Evolutionary conservation across 1,284 basidiomycete genomes (phyloP).

Genomic region (Blastosporella zonata): DNA sequence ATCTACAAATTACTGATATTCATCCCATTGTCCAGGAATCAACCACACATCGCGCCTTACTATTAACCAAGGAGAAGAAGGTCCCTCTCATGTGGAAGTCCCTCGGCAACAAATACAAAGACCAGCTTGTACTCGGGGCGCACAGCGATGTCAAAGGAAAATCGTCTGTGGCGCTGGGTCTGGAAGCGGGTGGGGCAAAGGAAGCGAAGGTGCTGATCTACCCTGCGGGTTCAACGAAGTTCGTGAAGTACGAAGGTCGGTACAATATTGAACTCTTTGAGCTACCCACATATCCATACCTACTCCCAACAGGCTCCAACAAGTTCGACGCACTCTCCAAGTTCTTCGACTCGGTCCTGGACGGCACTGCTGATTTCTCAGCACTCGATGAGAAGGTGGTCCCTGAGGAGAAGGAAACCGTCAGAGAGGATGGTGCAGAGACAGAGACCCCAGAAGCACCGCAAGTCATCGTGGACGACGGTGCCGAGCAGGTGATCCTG

Average conservation of each 20-base stretch:
- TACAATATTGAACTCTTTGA: too few species aligned
- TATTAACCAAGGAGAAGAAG: slow-evolving; percentile 74
- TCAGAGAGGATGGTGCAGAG: too few species aligned
- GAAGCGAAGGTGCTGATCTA: slow-evolving; percentile 67
- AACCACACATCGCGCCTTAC: slow-evolving; percentile 63
- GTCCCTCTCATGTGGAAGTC: slow-evolving; percentile 86
- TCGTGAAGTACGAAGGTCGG: slow-evolving; percentile 60
- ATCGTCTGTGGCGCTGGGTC: slow-evolving; percentile 53
- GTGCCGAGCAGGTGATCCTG: too few species aligned
- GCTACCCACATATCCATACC: too few species aligned
- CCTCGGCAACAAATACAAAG: slow-evolving; percentile 71
- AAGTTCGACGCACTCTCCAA: slow-evolving; percentile 65
- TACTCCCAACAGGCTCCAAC: slow-evolving; percentile 43
- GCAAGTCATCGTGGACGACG: slow-evolving; percentile 52
- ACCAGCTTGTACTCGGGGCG: slow-evolving; percentile 64
- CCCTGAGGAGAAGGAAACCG: slow-evolving; percentile 39
- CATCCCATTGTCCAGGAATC: too few species aligned
- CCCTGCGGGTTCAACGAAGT: slow-evolving; percentile 50
- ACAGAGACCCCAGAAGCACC: slow-evolving; percentile 42
- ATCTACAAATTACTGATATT: too few species aligned
- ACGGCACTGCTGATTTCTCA: slow-evolving; percentile 57
- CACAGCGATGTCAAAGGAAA: slow-evolving; percentile 67
- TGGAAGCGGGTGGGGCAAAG: slow-evolving; percentile 50
- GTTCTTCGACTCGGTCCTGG: slow-evolving; percentile 66
- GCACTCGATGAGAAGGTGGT: slow-evolving; percentile 38